phyloP scores from a whole-genome alignment of 257 asterid genomes.

The Linaria vulgaris region DNA sequence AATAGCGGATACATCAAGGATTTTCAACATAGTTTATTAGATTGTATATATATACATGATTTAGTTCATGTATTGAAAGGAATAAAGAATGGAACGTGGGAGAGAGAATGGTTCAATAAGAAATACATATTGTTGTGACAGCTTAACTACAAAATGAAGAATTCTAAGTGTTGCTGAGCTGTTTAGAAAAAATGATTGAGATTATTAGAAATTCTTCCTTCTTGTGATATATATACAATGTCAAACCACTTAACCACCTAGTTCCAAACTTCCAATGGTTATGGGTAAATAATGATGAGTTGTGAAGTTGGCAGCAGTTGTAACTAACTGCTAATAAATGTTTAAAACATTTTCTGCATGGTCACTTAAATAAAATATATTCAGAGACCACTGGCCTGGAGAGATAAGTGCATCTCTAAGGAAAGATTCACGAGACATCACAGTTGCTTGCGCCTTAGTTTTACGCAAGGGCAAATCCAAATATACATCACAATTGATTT shows the following conservation, averaged over 20 bases:
- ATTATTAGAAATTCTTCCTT: slow-evolving; percentile 6
- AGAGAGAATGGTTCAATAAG: slow-evolving; percentile 26
- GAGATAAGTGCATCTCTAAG: too few relatives aligned
- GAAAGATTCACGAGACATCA: too few relatives aligned
- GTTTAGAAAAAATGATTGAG: slow-evolving; percentile 22
- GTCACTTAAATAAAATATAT: too few relatives aligned
- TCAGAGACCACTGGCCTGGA: too few relatives aligned
- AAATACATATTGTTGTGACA: slow-evolving; percentile 39
- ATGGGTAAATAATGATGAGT: neutral
- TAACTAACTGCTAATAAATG: slow-evolving; percentile 5
- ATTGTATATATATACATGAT: slow-evolving; percentile 26
- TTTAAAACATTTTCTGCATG: neutral
- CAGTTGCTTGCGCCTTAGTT: too few relatives aligned
- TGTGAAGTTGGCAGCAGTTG: slow-evolving; percentile 14
- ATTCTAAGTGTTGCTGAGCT: slow-evolving; percentile 24
- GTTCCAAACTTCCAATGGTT: too few relatives aligned
- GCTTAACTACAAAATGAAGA: slow-evolving; percentile 31
- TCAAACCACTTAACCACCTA: neutral
- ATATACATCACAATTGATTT: too few relatives aligned
- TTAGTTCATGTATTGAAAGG: slow-evolving; percentile 14
- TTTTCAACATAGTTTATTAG: slow-evolving; percentile 15
- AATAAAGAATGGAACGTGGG: slow-evolving; percentile 25
- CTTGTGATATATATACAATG: neutral
- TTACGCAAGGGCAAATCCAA: too few relatives aligned
- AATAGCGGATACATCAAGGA: slow-evolving; percentile 34